Conservation (phyloP, 352 stramenopile genomes). For the Phytophthora sp. region DNA sequence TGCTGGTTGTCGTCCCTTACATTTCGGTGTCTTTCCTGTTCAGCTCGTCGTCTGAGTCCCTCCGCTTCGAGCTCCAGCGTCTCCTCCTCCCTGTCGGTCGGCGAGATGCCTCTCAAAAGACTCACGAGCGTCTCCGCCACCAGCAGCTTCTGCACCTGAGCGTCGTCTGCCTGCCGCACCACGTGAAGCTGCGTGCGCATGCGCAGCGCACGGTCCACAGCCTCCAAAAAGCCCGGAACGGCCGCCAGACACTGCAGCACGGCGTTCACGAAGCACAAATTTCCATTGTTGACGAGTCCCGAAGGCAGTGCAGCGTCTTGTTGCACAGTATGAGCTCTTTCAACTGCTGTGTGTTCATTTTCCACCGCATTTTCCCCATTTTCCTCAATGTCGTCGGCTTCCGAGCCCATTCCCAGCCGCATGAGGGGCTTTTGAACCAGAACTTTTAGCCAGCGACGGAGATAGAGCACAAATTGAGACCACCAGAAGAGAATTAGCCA, state of each 20-base stretch:
- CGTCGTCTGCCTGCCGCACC: constrained; percentile 19
- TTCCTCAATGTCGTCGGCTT: constrained; percentile 16
- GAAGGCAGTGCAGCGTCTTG: constrained; percentile 20
- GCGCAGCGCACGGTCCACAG: constrained; percentile 25
- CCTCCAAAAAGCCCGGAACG: constrained; percentile 49
- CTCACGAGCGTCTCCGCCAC: constrained; percentile 38
- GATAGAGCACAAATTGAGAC: constrained; percentile 26
- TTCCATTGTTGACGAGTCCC: constrained; percentile 70
- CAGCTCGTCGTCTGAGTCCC: not conserved
- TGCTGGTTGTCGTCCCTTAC: constrained; percentile 30
- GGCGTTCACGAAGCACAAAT: constrained; percentile 83
- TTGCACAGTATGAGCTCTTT: not conserved
- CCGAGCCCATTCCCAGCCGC: constrained; percentile 34
- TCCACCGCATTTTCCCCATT: constrained; percentile 13
- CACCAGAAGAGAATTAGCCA: constrained; percentile 47
- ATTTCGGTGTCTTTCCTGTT: constrained; percentile 7
- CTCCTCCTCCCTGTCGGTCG: constrained; percentile 1
- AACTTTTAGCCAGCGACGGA: constrained; percentile 39
- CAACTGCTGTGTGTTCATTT: not conserved
- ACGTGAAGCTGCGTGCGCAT: constrained; percentile 32
- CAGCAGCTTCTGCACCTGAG: constrained; percentile 29
- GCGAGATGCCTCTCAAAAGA: constrained; percentile 26
- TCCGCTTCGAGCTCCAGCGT: constrained; percentile 10
- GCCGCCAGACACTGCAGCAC: constrained; percentile 67
- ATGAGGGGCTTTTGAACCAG: constrained; percentile 37